Evolutionary conservation across 1,284 basidiomycete genomes (phyloP).

Genomic region (Trametes versicolor): DNA sequence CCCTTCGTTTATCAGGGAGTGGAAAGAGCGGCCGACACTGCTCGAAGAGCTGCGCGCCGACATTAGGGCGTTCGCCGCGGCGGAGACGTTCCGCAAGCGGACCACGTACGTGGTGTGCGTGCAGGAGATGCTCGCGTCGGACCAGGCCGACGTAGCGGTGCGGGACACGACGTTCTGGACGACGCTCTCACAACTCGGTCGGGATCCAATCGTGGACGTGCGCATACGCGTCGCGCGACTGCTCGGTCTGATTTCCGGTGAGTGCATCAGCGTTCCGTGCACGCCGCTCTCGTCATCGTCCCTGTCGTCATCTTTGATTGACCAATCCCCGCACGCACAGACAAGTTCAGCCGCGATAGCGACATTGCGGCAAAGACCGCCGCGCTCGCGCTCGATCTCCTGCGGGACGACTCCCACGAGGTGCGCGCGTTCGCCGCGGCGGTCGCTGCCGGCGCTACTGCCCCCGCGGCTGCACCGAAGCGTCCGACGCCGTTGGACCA

Average conservation of each 20-base stretch:
- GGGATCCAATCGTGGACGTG: conserved; percentile 86
- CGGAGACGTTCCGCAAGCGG: conserved; percentile 71
- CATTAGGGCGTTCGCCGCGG: conserved; percentile 63
- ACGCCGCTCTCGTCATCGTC: conserved; percentile 17
- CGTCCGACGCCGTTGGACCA: conserved; percentile 14
- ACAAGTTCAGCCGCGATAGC: conserved; percentile 31
- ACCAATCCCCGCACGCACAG: conserved; percentile 25
- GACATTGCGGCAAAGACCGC: conserved; percentile 31
- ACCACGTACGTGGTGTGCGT: conserved; percentile 86
- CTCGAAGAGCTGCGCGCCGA: conserved; percentile 57
- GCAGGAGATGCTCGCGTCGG: conserved; percentile 63
- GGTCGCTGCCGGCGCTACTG: conserved; percentile 26
- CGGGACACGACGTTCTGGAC: conserved; percentile 71
- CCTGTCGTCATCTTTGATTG: conserved; percentile 26
- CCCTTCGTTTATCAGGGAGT: conserved; percentile 60
- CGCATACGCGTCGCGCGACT: conserved; percentile 86
- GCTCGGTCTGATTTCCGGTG: conserved; percentile 63
- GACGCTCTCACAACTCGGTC: conserved; percentile 65
- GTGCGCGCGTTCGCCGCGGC: conserved; percentile 43
- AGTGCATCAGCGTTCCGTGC: conserved; percentile 28
- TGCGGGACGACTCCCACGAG: conserved; percentile 39
- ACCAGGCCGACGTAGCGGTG: conserved; percentile 49
- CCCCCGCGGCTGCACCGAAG: conserved; percentile 11
- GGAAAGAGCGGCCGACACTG: conserved; percentile 51
- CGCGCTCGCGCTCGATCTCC: conserved; percentile 33